phyloP scores from a whole-genome alignment of 139 green algal genomes.

The Volvox reticuliferus region DNA sequence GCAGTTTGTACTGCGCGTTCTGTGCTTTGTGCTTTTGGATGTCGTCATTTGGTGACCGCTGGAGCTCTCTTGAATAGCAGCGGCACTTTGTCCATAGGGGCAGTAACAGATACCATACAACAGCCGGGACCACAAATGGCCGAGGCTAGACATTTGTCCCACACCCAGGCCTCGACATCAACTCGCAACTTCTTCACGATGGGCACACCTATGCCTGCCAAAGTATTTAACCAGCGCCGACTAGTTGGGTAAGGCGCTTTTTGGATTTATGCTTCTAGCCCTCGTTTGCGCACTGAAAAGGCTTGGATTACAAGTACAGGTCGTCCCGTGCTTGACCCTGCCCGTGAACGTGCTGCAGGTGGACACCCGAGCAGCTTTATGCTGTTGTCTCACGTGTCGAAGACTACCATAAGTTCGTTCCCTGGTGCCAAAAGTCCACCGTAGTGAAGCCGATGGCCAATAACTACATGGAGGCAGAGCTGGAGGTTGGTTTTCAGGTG shows the following conservation, averaged over 20 bases:
- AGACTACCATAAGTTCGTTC: conserved; percentile 91
- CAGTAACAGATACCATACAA: not conserved
- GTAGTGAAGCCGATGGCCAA: conserved; percentile 57
- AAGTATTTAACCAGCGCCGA: conserved; percentile 31
- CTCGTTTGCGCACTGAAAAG: too few species aligned
- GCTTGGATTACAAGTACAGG: too few species aligned
- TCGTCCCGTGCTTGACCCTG: too few species aligned
- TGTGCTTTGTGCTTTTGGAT: not conserved
- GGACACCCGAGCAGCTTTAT: conserved; percentile 85
- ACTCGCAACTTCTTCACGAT: conserved; percentile 12
- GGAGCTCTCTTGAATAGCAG: not conserved
- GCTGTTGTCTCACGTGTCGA: conserved; percentile 88
- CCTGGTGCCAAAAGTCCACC: conserved; percentile 84
- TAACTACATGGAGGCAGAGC: conserved; percentile 89
- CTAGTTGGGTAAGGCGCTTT: conserved; percentile 10
- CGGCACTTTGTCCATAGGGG: not conserved
- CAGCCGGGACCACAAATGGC: not conserved
- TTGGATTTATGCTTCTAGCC: not conserved
- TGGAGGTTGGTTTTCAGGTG: conserved; percentile 93
- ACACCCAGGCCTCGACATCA: conserved; percentile 10
- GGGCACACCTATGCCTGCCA: not conserved
- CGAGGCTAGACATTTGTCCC: not conserved
- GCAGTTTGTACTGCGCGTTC: not conserved
- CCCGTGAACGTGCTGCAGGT: conserved; percentile 20
- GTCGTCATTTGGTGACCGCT: not conserved